Evolutionary conservation across 331 rosid species (phyloP), one percentile per base, ranked within the genome.

Genomic region (Quercus lobata): DNA sequence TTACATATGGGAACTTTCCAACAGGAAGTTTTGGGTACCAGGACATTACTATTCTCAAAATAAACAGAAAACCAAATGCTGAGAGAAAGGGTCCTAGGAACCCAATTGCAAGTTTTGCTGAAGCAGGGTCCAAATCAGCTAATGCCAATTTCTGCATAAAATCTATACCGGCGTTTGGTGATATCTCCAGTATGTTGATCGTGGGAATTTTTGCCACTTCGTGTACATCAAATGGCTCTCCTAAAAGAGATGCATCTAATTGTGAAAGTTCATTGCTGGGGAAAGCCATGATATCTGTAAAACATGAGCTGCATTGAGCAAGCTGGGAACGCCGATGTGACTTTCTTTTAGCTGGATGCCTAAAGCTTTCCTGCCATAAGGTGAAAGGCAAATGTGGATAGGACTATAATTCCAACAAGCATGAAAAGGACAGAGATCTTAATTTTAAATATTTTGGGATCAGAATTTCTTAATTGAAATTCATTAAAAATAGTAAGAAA

Each of bases 21-120:
- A 95, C 94, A n/a, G 96, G 98, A 21, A 95, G 88, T 82, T 91
- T 92, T 9, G 99, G 99, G 76, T 95, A 93, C 99, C 99, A 95
- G 24, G 99, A 93, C 98, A 95, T 93, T 32, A 95, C 88, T 77
- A 95, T 95, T 85, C 97, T 95, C 70, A 78, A 35, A 54, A 95
- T 83, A 71, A 95, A 95, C 54, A 95, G 89, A 81, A 93, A 93
- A 29, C 92, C 89, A 79, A 91, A 90, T 0, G 52, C 91, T 1
- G 99, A 87, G 60, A 93, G 91, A 74, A 90, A 91, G 4, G 98
- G 98, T 16, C 99, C 98, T 12, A 96, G 81, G 79, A 93, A 82
- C 35, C 86, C 87, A 73, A 91, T 90, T 4, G 91, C 90, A 2
- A 91, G 78, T 84, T 91, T 96, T 57, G 94, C 99, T 19, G 92